Evolutionary conservation across 1,139 yeast genomes (phyloP).

Genomic region (Nadsonia starkeyi-henricii): DNA sequence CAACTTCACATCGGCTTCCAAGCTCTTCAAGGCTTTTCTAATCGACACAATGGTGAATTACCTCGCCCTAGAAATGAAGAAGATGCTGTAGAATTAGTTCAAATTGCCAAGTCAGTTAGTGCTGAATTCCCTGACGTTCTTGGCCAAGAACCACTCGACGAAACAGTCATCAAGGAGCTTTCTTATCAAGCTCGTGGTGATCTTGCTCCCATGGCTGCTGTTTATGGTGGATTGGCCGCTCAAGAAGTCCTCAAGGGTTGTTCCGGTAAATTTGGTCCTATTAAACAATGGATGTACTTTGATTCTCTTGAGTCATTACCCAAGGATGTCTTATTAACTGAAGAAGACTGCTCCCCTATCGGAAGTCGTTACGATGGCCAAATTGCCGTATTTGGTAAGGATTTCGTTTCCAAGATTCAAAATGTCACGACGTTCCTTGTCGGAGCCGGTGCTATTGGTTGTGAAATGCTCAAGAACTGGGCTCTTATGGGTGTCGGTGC

Average conservation of each 20-base stretch:
- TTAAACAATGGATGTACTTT: slow-evolving; percentile 82
- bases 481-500: slow-evolving; percentile 92
- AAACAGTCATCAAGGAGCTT: slow-evolving; percentile 52
- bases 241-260: slow-evolving; percentile 94
- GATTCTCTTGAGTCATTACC: slow-evolving; percentile 91
- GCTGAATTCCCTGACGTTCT: slow-evolving; percentile 44
- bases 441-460: slow-evolving; percentile 98
- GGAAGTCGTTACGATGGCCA: slow-evolving; percentile 83
- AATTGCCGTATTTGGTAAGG: slow-evolving; percentile 83
- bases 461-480: slow-evolving; percentile 98
- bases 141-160: slow-evolving; percentile 47
- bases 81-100: slow-evolving; percentile 58
- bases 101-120: slow-evolving; percentile 47
- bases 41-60: slow-evolving; percentile 43
- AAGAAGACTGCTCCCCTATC: slow-evolving; percentile 57
- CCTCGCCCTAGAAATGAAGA: slow-evolving; percentile 69
- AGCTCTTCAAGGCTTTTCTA: slow-evolving; percentile 66
- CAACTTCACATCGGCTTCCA: slow-evolving; percentile 87
- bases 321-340: slow-evolving; percentile 42
- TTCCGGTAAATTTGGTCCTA: slow-evolving; percentile 85
- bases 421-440: slow-evolving; percentile 79
- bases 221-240: slow-evolving; percentile 88
- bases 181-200: slow-evolving; percentile 86
- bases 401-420: slow-evolving; percentile 57
- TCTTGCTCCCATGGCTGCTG: slow-evolving; percentile 78